Evolutionary conservation across 352 stramenopile genomes (phyloP).

Genomic region (Globisporangium uncinulatum): DNA sequence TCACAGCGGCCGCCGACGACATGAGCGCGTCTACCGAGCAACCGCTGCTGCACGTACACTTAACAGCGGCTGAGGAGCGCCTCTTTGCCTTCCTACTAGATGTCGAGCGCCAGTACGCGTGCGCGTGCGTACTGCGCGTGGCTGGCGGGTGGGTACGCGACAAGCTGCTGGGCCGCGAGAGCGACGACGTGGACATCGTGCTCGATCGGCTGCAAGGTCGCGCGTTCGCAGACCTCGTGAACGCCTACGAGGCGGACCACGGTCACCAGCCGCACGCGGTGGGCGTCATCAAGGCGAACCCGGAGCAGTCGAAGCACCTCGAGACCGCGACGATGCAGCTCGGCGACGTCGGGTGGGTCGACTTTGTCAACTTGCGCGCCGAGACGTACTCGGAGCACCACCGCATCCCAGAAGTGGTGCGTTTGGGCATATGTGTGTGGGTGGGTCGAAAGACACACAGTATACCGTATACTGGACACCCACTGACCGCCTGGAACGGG

Average conservation of each 20-base stretch:
- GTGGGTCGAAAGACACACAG: no score
- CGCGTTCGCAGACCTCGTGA: constrained; percentile 88
- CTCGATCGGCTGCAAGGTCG: constrained; percentile 94
- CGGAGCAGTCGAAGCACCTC: constrained; percentile 1
- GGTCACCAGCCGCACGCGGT: no score
- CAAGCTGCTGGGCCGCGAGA: constrained; percentile 88
- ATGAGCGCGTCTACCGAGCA: background rate
- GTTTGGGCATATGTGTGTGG: no score
- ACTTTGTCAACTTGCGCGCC: constrained; percentile 97
- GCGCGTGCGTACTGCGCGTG: constrained; percentile 88
- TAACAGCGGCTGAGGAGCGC: background rate
- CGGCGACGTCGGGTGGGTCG: constrained; percentile 62
- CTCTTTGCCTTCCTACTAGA: background rate
- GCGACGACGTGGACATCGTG: constrained; percentile 97
- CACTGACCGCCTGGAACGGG: no score
- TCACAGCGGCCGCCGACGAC: no score
- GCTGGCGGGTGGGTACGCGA: constrained; percentile 98
- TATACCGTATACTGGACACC: no score
- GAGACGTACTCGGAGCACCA: no score
- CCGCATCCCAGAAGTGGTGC: no score
- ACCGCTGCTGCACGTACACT: background rate
- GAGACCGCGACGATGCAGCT: background rate
- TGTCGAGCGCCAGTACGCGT: constrained; percentile 33
- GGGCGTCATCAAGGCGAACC: constrained; percentile 1
- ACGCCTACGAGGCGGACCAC: constrained; percentile 37